These are phyloP conservation scores for Hypoxylon sp. DNA, from an alignment of 2,329 filamentous ascomycete species.

Conservation along the genomic window DNA sequence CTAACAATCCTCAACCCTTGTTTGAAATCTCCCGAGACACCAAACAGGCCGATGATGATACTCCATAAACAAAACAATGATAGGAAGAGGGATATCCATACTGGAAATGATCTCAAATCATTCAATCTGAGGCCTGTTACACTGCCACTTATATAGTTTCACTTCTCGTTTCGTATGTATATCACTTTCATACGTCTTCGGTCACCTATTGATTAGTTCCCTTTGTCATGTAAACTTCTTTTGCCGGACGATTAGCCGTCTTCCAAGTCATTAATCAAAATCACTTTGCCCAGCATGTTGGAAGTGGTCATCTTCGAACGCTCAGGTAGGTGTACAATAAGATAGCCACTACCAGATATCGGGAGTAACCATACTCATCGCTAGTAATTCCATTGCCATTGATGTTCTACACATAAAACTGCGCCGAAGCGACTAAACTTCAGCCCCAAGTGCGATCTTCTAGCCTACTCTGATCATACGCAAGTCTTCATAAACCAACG, in stretches of 20 bases:
- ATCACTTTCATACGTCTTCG: slow-evolving; percentile 1
- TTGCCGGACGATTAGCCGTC: neutral
- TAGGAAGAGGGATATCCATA: slow-evolving; percentile 78
- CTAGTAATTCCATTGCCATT: neutral
- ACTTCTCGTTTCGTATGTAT: neutral
- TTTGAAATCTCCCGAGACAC: slow-evolving; percentile 47
- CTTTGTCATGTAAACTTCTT: neutral
- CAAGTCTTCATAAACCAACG: neutral
- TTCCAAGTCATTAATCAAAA: neutral
- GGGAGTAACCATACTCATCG: neutral
- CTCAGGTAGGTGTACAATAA: neutral
- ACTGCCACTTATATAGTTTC: neutral
- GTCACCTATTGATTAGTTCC: neutral
- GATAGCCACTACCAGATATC: neutral
- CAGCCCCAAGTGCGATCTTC: neutral
- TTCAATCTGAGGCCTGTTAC: slow-evolving; percentile 71
- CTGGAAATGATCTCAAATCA: slow-evolving; percentile 73
- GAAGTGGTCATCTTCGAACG: neutral
- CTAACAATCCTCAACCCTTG: neutral
- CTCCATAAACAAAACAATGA: slow-evolving; percentile 68
- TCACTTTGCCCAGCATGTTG: neutral
- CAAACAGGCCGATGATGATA: slow-evolving; percentile 75
- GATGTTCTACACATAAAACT: neutral
- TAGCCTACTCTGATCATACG: no score
- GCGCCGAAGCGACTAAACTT: neutral